Evolutionary conservation across 2,329 filamentous ascomycete species (phyloP), one percentile per base, ranked within the genome.

Genomic region (Cadophora malorum): DNA sequence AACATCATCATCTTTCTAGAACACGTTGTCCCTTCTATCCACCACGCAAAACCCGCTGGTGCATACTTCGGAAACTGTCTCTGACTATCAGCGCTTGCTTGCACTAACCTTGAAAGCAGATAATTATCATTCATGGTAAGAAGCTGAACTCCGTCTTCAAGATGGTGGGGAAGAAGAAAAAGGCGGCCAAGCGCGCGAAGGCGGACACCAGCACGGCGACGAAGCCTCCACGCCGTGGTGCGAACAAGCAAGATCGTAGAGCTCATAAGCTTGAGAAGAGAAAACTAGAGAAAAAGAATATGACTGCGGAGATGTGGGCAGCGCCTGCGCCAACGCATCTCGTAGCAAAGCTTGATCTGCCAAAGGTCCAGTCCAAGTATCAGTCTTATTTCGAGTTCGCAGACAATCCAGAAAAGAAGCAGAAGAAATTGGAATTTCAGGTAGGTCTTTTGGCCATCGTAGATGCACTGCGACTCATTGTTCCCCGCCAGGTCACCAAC

Each of bases 311-410:
- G n/a, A 64, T 69, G 53, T 77, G 76, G 76, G 72, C 72, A 45
- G 68, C 64, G 38, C 74, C 74, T 55, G 71, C 73, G 28, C 76
- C 76, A 10, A 60, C 74, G 9, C 75, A 76, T 63, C 71, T 79
- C 10, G 71, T 76, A 45, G 77, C 74, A n/a, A 76, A 72, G 63
- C 67, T 78, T 58, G 74, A 76, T 58, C 61, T 72, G 35, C 76
- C 77, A 16, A 77, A 73, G 64, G 67, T 76, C 23, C 77, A 86
- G 74, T 86, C 74, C 23, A 79, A 88, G 74, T 86, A 90, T 76
- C 84, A 86, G 72, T 84, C 85, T 16, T 89, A 88, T 74, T 88
- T 88, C 74, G 88, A 90, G 77, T 83, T 89, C 69, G 84, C 89
- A 68, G 85, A 90, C 74, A 90, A 90, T 74, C 83, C 83, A 67